Evolutionary conservation across 108 stramenopile species (phyloP).

Genomic region (Poteriospumella lacustris): DNA sequence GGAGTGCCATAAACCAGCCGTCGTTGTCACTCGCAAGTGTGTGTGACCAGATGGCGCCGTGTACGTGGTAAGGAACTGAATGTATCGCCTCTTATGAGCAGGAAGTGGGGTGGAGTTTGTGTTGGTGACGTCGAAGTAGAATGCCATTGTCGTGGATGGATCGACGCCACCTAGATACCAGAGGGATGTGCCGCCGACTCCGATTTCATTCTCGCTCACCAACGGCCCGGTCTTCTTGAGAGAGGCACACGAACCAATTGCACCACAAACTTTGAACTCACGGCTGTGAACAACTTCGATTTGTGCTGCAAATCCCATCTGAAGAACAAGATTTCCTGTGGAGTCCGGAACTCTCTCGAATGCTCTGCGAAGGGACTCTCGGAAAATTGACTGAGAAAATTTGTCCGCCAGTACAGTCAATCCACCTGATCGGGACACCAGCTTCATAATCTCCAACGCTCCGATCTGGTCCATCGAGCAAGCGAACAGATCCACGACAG

Average conservation of each 20-base stretch:
- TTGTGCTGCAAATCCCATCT: slow-evolving; percentile 74
- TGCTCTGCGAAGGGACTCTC: slow-evolving; percentile 88
- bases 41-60: slow-evolving; percentile 83
- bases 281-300: slow-evolving; percentile 79
- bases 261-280: slow-evolving; percentile 84
- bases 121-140: slow-evolving; percentile 92
- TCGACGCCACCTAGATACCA: slow-evolving; percentile 94
- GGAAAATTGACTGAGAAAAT: slow-evolving; percentile 93
- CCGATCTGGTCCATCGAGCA: slow-evolving; percentile 95
- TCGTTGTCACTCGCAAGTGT: slow-evolving; percentile 85
- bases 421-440: slow-evolving; percentile 90
- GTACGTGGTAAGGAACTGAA: slow-evolving; percentile 96
- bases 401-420: slow-evolving; percentile 88
- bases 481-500: slow-evolving; percentile 96
- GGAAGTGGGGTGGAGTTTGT: slow-evolving; percentile 45
- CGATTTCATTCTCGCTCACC: slow-evolving; percentile 88
- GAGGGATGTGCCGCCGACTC: slow-evolving; percentile 91
- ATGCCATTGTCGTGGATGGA: slow-evolving; percentile 86
- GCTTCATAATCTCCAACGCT: slow-evolving; percentile 84
- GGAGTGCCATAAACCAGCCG: slow-evolving; percentile 88
- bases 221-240: slow-evolving; percentile 77
- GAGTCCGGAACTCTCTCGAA: slow-evolving; percentile 70
- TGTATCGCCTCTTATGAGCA: slow-evolving; percentile 64
- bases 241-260: slow-evolving; percentile 65
- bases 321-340: slow-evolving; percentile 45